These are phyloP conservation scores for Tribonema minus DNA, from an alignment of 108 stramenopile genomes.

Conservation along the genomic window DNA sequence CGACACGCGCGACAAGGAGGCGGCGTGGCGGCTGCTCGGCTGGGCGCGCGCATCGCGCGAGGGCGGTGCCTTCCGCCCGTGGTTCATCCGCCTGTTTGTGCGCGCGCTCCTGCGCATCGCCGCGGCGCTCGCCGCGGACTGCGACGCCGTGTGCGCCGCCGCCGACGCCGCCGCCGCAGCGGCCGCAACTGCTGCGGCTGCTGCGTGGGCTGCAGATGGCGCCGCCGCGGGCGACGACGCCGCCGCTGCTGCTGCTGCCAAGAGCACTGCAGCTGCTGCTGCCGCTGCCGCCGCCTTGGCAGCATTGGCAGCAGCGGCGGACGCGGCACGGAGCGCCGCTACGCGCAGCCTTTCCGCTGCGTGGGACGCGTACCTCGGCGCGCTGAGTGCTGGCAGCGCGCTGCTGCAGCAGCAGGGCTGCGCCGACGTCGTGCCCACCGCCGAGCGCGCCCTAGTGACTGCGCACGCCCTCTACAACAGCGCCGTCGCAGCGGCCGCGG, in stretches of 20 bases:
- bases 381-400: background rate
- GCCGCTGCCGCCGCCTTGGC: background rate
- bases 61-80: background rate
- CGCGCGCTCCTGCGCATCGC: too few relatives aligned
- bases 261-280: background rate
- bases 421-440: too few relatives aligned
- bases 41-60: background rate
- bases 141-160: background rate
- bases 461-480: background rate
- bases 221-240: background rate
- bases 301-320: background rate
- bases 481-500: background rate
- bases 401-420: background rate
- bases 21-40: background rate
- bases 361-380: background rate
- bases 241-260: background rate
- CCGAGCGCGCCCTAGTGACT: background rate
- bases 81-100: too few relatives aligned
- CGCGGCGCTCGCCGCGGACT: background rate
- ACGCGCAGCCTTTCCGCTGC: background rate
- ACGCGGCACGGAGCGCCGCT: background rate
- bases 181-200: background rate
- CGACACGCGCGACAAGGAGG: background rate
- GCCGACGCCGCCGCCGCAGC: background rate
- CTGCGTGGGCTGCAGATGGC: background rate